Evolutionary conservation across 176 grass and related monocot genomes (phyloP), one percentile per base, ranked within the genome.

Genomic region (Eragrostis nindensis): DNA sequence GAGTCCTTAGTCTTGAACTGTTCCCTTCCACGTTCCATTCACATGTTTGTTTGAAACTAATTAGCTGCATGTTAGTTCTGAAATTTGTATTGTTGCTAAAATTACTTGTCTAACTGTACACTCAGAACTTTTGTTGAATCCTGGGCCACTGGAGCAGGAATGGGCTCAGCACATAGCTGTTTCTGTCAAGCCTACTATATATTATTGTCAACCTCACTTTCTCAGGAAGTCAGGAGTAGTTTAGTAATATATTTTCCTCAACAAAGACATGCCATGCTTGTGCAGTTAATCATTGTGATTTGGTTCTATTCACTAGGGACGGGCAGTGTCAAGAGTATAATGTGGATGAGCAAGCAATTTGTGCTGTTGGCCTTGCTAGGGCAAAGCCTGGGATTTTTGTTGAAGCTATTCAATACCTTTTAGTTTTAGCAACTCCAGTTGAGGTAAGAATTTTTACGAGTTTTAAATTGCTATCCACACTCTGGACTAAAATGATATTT

Each of bases 331-430:
- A 92, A 85, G 92, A 91, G 74, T 61, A 98, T 89, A 91, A 83
- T 68, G 84, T 68, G 1, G 89, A 95, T 80, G 95, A 95, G 75
- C 95, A 98, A 88, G 88, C 88, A 41, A 93, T 98, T 86, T 90
- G 90, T 72, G 90, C 92, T 71, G 92, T 95, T 64, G 90, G 95
- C 30, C 92, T 98, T 81, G 90, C 92, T 73, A 98, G 66, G 82
- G 84, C 86, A 83, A 98, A 91, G 71, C 81, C 92, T 81, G 95
- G 92, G 47, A 88, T 98, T 82, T 98, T 98, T 75, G 84, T 98
- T 82, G 95, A 95, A 95, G 95, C 92, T 13, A 98, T 98, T 68
- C 92, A 95, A 62, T 89, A 91, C 81, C 81, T 98, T 85, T 93
- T 98, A 76, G 82, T 98, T 76, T 82, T 95, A 62, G 90, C 95